Base-by-base conservation (phyloP, 2,329 filamentous ascomycete species). In the Cordyceps militaris region DNA sequence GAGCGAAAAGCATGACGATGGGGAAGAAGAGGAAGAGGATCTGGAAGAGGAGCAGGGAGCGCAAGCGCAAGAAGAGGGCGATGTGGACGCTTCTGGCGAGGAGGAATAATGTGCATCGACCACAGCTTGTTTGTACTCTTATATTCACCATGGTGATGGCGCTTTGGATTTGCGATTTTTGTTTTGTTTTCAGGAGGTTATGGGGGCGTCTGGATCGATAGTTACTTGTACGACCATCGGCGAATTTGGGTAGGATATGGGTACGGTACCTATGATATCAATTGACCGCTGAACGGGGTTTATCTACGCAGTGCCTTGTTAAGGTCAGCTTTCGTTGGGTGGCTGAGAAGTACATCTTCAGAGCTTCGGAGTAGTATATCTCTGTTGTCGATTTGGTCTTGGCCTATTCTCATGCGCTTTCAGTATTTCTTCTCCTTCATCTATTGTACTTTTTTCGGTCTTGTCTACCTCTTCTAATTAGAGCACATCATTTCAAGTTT, bases 21-120 rank as follows among this genome's bases (percentile, higher is more conserved):
- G 10, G 9, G 34, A 32, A n/a, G 56, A 47, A 13, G 40, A 10
- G 3, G 42, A 42, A 16, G 46, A 38, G n/a, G 46, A 44, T 19
- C 36, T 24, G 10, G 44, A 21, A 3, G 40, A 47, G 7, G 44
- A 50, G 23, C 34, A 6, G n/a, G n/a, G 49, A 56, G 36, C 24
- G 9, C 30, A 57, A 40, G 53, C 44, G 21, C 44, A 52, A 48
- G 53, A 53, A 28, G 58, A 59, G 21, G 66, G 65, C 34, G 70
- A 71, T 38, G 65, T 71, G 14, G 70, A 72, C 36, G 69, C 69
- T 4, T 69, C 71, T 55, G 70, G 70, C 16, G 70, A 72, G 53
- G 68, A 71, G 32, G 64, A 69, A 58, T 71, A 60, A 49, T 26
- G 50, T 42, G 7, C n/a, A 42, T 42, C 16, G 38, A 42, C 38